Conservation (phyloP, 148 eudicot species). For the Rhododendron ferrugineum region DNA sequence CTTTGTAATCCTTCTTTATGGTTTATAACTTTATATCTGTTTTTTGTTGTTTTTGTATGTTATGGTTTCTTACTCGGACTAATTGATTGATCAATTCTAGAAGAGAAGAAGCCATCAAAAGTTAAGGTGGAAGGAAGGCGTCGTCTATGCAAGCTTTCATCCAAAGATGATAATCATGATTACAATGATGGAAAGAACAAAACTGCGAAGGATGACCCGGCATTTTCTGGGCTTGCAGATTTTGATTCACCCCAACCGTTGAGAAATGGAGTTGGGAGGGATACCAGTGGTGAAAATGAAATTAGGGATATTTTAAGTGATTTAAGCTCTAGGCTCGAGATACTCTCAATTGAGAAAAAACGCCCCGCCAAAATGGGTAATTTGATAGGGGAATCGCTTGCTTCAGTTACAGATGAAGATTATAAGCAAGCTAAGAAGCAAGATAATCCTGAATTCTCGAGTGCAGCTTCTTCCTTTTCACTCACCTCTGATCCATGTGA, state of each 20-base stretch:
- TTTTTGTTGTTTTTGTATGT: not conserved
- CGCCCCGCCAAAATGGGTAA: constrained; percentile 31
- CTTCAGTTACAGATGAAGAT: constrained; percentile 19
- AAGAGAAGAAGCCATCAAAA: constrained; percentile 36
- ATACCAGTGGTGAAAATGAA: constrained; percentile 40
- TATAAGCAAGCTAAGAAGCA: constrained; percentile 16
- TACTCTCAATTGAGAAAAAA: constrained; percentile 77
- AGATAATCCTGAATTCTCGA: constrained; percentile 26
- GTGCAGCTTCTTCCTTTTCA: constrained; percentile 50
- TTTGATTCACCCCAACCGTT: constrained; percentile 47
- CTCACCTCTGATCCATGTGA: constrained; percentile 29
- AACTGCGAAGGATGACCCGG: constrained; percentile 18
- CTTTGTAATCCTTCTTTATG: not conserved
- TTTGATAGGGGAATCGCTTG: constrained; percentile 21
- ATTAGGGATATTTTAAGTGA: constrained; percentile 76
- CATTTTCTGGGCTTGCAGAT: constrained; percentile 43
- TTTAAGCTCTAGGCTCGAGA: constrained; percentile 68
- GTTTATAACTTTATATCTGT: not conserved
- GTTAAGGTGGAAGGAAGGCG: constrained; percentile 77
- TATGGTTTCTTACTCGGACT: not conserved
- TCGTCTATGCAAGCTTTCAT: constrained; percentile 71
- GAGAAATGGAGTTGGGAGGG: constrained; percentile 24
- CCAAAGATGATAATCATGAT: constrained; percentile 21
- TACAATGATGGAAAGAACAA: constrained; percentile 1
- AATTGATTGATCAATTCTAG: constrained; percentile 13